phyloP scores from a whole-genome alignment of 192 early-diverging fungal genomes.

The Coemansia sp. region DNA sequence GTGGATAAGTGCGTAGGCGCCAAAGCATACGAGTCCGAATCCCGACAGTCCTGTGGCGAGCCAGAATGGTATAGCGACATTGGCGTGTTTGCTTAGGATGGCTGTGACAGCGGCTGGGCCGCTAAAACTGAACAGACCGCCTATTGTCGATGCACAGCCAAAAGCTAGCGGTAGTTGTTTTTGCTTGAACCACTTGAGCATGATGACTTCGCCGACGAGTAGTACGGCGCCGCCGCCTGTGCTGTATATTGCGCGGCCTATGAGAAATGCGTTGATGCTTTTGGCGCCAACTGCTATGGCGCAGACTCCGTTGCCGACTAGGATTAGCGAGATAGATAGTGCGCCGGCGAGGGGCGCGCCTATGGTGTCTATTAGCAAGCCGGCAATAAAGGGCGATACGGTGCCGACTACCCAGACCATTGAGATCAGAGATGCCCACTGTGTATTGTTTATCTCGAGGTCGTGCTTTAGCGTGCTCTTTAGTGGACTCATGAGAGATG shows the following conservation, averaged over 20 bases:
- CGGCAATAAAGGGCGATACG: conserved; percentile 55
- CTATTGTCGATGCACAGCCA: conserved; percentile 48
- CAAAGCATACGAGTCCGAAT: conserved; percentile 55
- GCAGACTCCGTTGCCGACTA: conserved; percentile 48
- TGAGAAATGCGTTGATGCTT: conserved; percentile 38
- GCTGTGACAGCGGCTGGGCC: conserved; percentile 47
- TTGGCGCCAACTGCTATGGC: conserved; percentile 39
- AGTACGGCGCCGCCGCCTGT: conserved; percentile 53
- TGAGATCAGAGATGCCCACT: conserved; percentile 56
- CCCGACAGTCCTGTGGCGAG: conserved; percentile 59
- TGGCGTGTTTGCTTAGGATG: conserved; percentile 37
- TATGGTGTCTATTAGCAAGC: conserved; percentile 58
- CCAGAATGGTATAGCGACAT: conserved; percentile 54
- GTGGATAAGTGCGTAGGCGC: conserved; percentile 57
- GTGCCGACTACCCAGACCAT: conserved; percentile 58
- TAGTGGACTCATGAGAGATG: conserved; percentile 52
- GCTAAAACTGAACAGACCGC: conserved; percentile 49
- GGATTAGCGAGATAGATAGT: conserved; percentile 42
- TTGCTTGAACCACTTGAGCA: conserved; percentile 59
- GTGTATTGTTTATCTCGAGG: conserved; percentile 56
- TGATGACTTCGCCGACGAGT: conserved; percentile 57
- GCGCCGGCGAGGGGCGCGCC: conserved; percentile 52
- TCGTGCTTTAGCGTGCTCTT: conserved; percentile 58
- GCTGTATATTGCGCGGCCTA: conserved; percentile 57
- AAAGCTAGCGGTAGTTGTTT: conserved; percentile 50